Conservation (phyloP, 2,329 filamentous ascomycete species). For the Ascochyta viciae-villosae region DNA sequence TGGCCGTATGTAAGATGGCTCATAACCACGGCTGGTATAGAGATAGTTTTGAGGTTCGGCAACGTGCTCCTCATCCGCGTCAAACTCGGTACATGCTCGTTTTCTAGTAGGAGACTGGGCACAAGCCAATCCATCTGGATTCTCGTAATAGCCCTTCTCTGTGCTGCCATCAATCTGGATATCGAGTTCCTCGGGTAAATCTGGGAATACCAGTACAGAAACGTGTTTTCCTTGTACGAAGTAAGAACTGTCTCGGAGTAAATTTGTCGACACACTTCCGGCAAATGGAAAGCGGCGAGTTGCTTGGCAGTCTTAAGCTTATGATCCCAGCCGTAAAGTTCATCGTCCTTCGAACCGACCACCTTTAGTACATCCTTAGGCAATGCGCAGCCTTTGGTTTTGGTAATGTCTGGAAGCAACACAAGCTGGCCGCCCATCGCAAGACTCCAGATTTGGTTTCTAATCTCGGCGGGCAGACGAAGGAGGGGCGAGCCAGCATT, state of each 20-base stretch:
- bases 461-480: constrained; percentile 1
- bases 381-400: not conserved
- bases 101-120: too few species aligned
- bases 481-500: not conserved
- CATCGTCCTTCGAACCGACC: too few species aligned
- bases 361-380: too few species aligned
- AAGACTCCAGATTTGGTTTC: constrained; percentile 2
- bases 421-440: not conserved
- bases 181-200: not conserved
- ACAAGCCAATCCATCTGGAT: not conserved
- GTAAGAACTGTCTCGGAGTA: constrained; percentile 6
- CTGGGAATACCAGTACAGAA: not conserved
- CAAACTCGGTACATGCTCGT: too few species aligned
- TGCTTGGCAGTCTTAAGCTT: not conserved
- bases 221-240: not conserved
- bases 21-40: too few species aligned
- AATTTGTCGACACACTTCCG: constrained; percentile 16
- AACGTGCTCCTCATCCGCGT: too few species aligned
- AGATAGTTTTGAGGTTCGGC: too few species aligned
- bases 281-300: constrained; percentile 1
- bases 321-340: too few species aligned
- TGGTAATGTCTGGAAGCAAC: not conserved
- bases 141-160: not conserved
- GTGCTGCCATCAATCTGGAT: not conserved
- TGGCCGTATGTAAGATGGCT: too few species aligned